phyloP scores from a whole-genome alignment of 768 basidiomycete genomes.

The Pisolithus tinctorius region DNA sequence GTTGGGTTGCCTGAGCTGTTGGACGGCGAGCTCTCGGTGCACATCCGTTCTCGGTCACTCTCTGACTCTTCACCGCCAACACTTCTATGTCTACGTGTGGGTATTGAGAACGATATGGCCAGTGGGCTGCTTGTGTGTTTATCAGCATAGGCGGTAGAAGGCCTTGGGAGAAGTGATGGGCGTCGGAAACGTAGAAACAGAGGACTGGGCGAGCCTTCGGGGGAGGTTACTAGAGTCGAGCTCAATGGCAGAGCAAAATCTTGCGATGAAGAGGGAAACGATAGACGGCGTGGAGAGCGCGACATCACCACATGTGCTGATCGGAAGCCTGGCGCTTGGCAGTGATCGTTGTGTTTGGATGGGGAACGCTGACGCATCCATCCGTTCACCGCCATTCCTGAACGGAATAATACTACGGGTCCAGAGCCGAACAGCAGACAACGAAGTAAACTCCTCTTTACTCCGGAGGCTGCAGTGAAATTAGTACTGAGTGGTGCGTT shows the following conservation, averaged over 20 bases:
- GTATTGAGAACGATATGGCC: slow-evolving; percentile 57
- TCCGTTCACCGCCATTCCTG: too few relatives aligned
- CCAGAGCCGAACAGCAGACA: too few relatives aligned
- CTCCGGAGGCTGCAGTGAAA: too few relatives aligned
- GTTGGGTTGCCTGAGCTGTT: slow-evolving; percentile 68
- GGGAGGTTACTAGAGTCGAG: slow-evolving; percentile 37
- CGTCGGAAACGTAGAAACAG: slow-evolving; percentile 62
- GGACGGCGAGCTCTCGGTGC: slow-evolving; percentile 58
- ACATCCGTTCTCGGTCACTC: slow-evolving; percentile 62
- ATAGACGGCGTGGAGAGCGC: slow-evolving; percentile 40
- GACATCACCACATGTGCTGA: slow-evolving; percentile 40
- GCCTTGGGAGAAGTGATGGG: slow-evolving; percentile 55
- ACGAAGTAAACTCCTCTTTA: too few relatives aligned
- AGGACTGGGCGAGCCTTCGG: slow-evolving; percentile 48
- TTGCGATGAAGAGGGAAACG: slow-evolving; percentile 63
- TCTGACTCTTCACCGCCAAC: slow-evolving; percentile 56
- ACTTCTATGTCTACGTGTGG: slow-evolving; percentile 38
- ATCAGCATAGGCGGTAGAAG: slow-evolving; percentile 44
- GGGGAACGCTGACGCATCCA: too few relatives aligned
- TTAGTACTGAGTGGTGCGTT: too few relatives aligned
- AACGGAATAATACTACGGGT: too few relatives aligned
- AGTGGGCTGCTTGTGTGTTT: slow-evolving; percentile 65
- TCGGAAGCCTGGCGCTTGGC: not conserved
- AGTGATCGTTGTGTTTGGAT: too few relatives aligned
- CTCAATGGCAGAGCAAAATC: slow-evolving; percentile 68